Conservation (phyloP, 140 eudicot genomes). For the Bidens hawaiensis region DNA sequence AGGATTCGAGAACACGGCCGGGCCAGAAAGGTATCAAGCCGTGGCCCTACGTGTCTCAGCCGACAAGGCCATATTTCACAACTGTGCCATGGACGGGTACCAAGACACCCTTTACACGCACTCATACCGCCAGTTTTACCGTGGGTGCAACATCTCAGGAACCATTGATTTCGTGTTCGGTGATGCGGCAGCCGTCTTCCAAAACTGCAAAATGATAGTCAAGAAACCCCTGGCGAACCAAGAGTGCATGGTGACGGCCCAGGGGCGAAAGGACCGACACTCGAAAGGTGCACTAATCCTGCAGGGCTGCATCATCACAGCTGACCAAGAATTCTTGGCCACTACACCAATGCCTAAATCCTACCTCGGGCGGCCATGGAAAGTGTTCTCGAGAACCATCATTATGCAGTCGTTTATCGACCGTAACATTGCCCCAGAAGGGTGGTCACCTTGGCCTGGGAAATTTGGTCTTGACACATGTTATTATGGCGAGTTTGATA, state of each 20-base stretch:
- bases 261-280: conserved; percentile 42
- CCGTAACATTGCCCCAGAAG: conserved; percentile 48
- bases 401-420: conserved; percentile 59
- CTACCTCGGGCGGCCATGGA: conserved; percentile 83
- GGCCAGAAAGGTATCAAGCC: conserved; percentile 51
- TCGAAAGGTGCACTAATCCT: conserved; percentile 39
- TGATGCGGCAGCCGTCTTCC: conserved; percentile 57
- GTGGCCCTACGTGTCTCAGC: conserved; percentile 55
- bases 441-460: conserved; percentile 68
- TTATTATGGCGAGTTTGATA: conserved; percentile 49
- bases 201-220: conserved; percentile 52
- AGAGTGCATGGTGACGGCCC: conserved; percentile 70
- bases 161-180: conserved; percentile 82
- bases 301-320: conserved; percentile 48
- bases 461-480: conserved; percentile 42
- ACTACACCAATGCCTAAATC: conserved; percentile 20
- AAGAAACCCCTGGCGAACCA: conserved; percentile 49
- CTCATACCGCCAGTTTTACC: conserved; percentile 57
- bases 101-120: conserved; percentile 69
- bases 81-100: conserved; percentile 48
- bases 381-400: conserved; percentile 57
- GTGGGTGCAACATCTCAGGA: conserved; percentile 55
- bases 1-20: conserved; percentile 65
- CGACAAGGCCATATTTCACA: conserved; percentile 49
- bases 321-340: conserved; percentile 15